Evolutionary conservation across 169 alveolate genomes (phyloP), one percentile per base, ranked within the genome.

Genomic region (Plasmodium gallinaceum): DNA sequence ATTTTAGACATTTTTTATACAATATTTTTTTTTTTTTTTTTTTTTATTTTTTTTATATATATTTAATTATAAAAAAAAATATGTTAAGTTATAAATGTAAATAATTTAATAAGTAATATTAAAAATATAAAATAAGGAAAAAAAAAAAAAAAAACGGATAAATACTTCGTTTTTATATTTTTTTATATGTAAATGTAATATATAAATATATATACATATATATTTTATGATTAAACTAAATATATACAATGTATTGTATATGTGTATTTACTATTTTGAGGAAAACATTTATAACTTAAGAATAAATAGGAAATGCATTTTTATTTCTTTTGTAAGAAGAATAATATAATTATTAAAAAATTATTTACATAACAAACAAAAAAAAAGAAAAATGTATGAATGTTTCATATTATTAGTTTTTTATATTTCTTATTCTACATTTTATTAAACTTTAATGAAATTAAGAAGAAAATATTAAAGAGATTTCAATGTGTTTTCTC

Each of bases 11-110:
- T 16, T 57, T 57, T 57, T 18, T 18, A 14, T 7, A 57, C 20
- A 48, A 48, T 48, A 48, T 48, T 10, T 7, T 57, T 14, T 57
- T 18, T 14, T 48, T 10, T 7, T 57, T 14, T 57, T 18, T 14
- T 57, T 57, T 7, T 57, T 9, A 57, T 57, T 7, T 57, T 10
- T 57, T 68, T 18, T 68, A 45, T 32, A 18, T 37, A 42, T 22
- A 37, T 14, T 14, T 12, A 26, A 57, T 18, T 7, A 18, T 14
- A 7, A 14, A 16, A 14, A 14, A 16, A 22, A 32, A 37, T 68
- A 52, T 68, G 9, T 43, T 32, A 68, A 68, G 76, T 68, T 68
- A 32, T 37, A 43, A 68, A 68, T 68, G 60, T 43, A 37, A 52
- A 68, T 68, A 52, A 46, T 10, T 68, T 68, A 16, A 51, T 24